Evolutionary conservation across 352 stramenopile species (phyloP), one percentile per base, ranked within the genome.

Genomic region (Pythium guiyangense): DNA sequence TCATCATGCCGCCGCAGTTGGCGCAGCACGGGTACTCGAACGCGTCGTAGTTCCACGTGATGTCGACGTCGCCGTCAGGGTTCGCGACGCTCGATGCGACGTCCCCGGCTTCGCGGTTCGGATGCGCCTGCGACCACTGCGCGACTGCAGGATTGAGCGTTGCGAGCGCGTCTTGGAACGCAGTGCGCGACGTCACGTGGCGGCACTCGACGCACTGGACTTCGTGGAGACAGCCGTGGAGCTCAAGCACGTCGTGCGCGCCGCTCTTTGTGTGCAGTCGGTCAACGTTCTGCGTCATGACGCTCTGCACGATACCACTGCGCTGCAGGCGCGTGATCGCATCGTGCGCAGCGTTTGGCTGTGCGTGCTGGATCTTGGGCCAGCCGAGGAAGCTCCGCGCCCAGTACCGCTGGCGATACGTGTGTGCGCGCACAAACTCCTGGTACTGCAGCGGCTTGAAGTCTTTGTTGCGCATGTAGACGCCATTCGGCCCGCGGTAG

Each of bases 261-360:
- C 96, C 97, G 26, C 90, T 96, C 61, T 88, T 90, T 14, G 84
- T 73, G 75, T 99, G 97, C 51, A 99, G 73, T 0, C 76, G 73
- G 69, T 99, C 97, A n/a, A 99, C 96, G 67, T 99, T 99, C 73
- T 99, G 97, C 14, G 96, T 99, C 37, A 99, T 77, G 22, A 98
- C 82, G 46, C 79, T 71, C 0, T 69, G 72, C 27, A 91, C 58
- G 3, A 77, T 59, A 0, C 60, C 63, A 14, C 46, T 49, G 15
- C 63, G 70, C 62, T 94, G 84, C 25, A 99, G 70, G 29, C 61
- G 52, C 3, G 96, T 86, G 10, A 99, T 56, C 17, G 92, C 88
- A 27, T 75, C 31, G 67, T 99, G 96, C 26, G 92, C 94, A 5
- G 57, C 60, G 64, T 99, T 99, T 11, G 92, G 87, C 59, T 80